A percentile compares a stretch with the other conserved stretches of the same genome.
Conservation (phyloP, 192 early-diverging fungal genomes). For the Radiomyces spectabilis region DNA sequence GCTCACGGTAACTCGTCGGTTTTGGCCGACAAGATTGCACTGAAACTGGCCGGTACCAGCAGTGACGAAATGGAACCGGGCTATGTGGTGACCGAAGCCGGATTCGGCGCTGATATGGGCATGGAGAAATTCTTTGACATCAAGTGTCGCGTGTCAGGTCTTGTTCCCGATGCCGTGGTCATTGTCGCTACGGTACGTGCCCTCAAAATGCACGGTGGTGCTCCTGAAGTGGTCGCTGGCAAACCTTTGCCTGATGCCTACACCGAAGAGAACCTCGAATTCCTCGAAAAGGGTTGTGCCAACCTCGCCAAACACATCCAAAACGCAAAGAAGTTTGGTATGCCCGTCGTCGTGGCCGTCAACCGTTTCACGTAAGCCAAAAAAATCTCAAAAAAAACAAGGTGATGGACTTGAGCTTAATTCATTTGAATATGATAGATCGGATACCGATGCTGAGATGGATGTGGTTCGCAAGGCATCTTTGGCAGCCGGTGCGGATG, state of each 20-base stretch:
- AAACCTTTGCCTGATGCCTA: slow-evolving; percentile 87
- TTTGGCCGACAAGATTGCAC: slow-evolving; percentile 91
- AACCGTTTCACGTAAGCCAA: slow-evolving; percentile 74
- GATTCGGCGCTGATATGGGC: slow-evolving; percentile 99
- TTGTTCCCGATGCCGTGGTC: slow-evolving; percentile 86
- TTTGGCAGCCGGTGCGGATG: slow-evolving; percentile 75
- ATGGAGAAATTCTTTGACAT: slow-evolving; percentile 99
- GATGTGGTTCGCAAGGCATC: slow-evolving; percentile 67
- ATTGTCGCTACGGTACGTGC: slow-evolving; percentile 92
- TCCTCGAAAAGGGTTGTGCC: slow-evolving; percentile 73
- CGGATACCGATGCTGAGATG: slow-evolving; percentile 85
- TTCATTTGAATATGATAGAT: too few species aligned
- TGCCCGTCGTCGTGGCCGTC: slow-evolving; percentile 88
- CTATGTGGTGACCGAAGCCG: slow-evolving; percentile 97
- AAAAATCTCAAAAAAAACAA: too few species aligned
- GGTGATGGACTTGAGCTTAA: too few species aligned
- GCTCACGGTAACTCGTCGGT: slow-evolving; percentile 97
- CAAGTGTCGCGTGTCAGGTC: slow-evolving; percentile 87
- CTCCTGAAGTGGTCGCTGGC: slow-evolving; percentile 87
- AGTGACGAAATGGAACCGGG: slow-evolving; percentile 54
- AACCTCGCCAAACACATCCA: slow-evolving; percentile 90
- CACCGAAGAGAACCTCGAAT: slow-evolving; percentile 77
- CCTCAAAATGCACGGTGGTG: slow-evolving; percentile 97
- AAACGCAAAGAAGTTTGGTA: slow-evolving; percentile 83
- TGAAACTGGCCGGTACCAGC: slow-evolving; percentile 80